Conservation (phyloP, 1,139 yeast genomes). For the Petasospora rhodanensis region DNA sequence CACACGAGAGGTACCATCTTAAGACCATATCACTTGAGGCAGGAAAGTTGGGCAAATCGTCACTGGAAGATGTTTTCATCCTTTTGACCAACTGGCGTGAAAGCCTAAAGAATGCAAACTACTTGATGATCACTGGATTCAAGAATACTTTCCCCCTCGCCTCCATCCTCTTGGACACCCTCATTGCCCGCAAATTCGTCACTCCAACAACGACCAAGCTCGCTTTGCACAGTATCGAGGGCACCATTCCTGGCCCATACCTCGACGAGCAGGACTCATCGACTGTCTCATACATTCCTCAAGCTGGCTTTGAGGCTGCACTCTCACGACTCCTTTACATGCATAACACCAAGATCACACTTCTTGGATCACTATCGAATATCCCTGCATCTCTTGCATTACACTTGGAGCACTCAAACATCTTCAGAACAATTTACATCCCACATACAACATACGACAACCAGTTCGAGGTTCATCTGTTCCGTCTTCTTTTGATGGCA, state of each 20-base stretch:
- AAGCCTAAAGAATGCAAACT: conserved; percentile 14
- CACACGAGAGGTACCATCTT: conserved; percentile 7
- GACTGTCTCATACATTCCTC: conserved; percentile 2
- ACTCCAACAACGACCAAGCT: conserved; percentile 10
- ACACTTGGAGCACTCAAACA: conserved; percentile 48
- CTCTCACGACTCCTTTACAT: conserved; percentile 5
- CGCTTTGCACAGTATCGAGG: conserved; percentile 20
- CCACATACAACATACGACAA: conserved; percentile 24
- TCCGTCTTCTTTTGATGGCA: conserved; percentile 33
- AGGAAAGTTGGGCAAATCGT: conserved; percentile 9
- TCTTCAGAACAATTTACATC: conserved; percentile 38
- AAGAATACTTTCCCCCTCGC: conserved; percentile 15
- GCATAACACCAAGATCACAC: conserved; percentile 44
- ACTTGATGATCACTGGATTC: conserved; percentile 16
- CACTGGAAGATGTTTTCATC: conserved; percentile 18
- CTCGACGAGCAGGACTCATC: conserved; percentile 6
- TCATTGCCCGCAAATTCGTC: conserved; percentile 15
- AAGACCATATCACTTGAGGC: conserved; percentile 20
- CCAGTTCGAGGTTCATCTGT: conserved; percentile 31
- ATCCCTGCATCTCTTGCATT: conserved; percentile 39
- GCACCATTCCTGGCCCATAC: conserved; percentile 17
- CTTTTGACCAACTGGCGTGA: conserved; percentile 24
- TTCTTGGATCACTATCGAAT: conserved; percentile 43
- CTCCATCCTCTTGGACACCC: conserved; percentile 13
- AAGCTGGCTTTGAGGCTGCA: conserved; percentile 1